Conservation (phyloP, 225 moss, liverwort and hornwort genomes). For the Lunularia cruciata region DNA sequence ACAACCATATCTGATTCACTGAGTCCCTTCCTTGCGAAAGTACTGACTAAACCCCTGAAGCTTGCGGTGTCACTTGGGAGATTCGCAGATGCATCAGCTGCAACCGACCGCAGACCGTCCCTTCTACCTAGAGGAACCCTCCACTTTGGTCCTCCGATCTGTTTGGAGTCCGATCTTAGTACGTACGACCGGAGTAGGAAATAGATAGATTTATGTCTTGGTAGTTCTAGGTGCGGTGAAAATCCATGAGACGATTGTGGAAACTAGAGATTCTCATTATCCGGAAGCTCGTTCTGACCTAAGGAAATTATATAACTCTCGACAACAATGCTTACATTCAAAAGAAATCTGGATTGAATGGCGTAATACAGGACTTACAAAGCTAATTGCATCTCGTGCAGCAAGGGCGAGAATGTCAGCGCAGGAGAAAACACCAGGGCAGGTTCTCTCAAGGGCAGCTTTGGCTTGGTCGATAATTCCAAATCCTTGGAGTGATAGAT, state of each 20-base stretch:
- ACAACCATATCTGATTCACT: conserved; percentile 32
- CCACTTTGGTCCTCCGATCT: conserved; percentile 46
- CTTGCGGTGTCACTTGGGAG: not conserved
- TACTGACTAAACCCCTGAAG: not conserved
- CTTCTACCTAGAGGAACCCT: conserved; percentile 31
- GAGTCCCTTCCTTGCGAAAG: conserved; percentile 30
- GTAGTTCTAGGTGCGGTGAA: too few relatives aligned
- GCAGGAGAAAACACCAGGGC: conserved; percentile 49
- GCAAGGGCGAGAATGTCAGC: conserved; percentile 46
- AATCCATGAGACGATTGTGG: too few relatives aligned
- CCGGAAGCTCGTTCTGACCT: too few relatives aligned
- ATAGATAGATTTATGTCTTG: too few relatives aligned
- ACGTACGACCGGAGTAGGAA: too few relatives aligned
- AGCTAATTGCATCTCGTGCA: conserved; percentile 37
- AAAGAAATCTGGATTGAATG: too few relatives aligned
- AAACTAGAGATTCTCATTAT: too few relatives aligned
- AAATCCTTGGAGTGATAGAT: conserved; percentile 40
- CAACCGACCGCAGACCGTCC: conserved; percentile 22
- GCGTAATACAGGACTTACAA: conserved; percentile 19
- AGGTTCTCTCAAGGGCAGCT: conserved; percentile 29
- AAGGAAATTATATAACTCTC: too few relatives aligned
- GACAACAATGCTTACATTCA: not conserved
- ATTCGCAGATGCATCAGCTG: not conserved
- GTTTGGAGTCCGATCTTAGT: too few relatives aligned
- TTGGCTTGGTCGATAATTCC: conserved; percentile 36